Percentiles rank a stretch among this genome's conserved stretches.
Evolutionary conservation across 306 rosid genomes (phyloP).

Genomic region (Dalbergia cultrata): DNA sequence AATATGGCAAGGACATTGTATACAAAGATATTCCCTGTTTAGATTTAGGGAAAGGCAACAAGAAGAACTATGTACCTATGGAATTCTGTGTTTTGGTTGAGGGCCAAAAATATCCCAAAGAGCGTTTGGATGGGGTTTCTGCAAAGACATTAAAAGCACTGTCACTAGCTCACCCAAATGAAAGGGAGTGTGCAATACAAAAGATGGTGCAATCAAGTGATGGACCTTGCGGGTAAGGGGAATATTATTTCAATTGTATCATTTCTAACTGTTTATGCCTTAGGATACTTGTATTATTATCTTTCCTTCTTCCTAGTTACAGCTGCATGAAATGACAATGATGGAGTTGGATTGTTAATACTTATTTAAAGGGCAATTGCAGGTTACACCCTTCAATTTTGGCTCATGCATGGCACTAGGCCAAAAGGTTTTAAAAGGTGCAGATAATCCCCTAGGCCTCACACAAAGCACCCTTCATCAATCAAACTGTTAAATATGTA

Average conservation of each 20-base stretch:
- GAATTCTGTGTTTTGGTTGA: slow-evolving; percentile 77
- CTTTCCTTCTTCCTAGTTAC: slow-evolving; percentile 33
- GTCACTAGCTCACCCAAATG: slow-evolving; percentile 57
- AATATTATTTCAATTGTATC: slow-evolving; percentile 31
- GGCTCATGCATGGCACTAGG: slow-evolving; percentile 1
- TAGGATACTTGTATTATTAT: slow-evolving; percentile 30
- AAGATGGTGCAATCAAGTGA: slow-evolving; percentile 63
- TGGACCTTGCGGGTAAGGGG: slow-evolving; percentile 83
- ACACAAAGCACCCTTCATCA: not conserved
- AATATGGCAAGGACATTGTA: slow-evolving; percentile 58
- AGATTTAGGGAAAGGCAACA: slow-evolving; percentile 69
- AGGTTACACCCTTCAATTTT: slow-evolving; percentile 2
- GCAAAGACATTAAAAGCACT: slow-evolving; percentile 51
- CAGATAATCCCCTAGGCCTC: slow-evolving; percentile 19
- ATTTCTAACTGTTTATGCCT: not conserved
- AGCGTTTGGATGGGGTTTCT: slow-evolving; percentile 54
- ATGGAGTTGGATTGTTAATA: slow-evolving; percentile 19
- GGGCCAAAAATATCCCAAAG: slow-evolving; percentile 79
- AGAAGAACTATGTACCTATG: slow-evolving; percentile 70
- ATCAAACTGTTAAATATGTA: not conserved
- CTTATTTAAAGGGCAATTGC: slow-evolving; percentile 26
- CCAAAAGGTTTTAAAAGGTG: slow-evolving; percentile 26
- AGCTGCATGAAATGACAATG: slow-evolving; percentile 18
- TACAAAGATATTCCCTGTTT: slow-evolving; percentile 74
- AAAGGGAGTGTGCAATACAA: slow-evolving; percentile 55